Base-by-base conservation (phyloP, 768 basidiomycete genomes). In the Mycena crocata region DNA sequence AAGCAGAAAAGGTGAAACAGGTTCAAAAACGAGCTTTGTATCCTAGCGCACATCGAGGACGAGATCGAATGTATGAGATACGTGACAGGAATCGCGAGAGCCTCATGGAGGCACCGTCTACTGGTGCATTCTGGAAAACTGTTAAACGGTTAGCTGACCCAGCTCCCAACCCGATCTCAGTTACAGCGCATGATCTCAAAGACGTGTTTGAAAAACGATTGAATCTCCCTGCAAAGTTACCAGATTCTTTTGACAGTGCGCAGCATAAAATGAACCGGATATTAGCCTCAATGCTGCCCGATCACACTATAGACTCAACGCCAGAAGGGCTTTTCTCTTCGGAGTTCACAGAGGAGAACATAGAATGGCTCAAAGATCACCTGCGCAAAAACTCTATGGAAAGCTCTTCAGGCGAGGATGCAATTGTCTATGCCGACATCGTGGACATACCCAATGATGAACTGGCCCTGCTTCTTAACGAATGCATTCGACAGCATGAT, bases 381-480 rank as follows among this genome's bases (percentile, higher is more conserved):
- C 19, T 57, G 9, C 30, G 50, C 50, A 51, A 31, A 17, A 51
- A 68, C 44, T 34, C 44, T 14, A 7, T 34, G 9, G 40, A 28
- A 4, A 67, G 65, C 28, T 59, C 68, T 28, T 30, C 52, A 15
- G 59, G 69, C 13, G 59, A 56, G 13, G 69, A 70, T 58, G 40
- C 37, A 19, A 40, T 66, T n/a, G 23, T 52, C 9, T 70, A 70
- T 57, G 58, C 17, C 15, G 60, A 67, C 24, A 62, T 70, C 48
- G 30, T 35, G 19, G 46, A 32, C 5, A 67, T 70, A 26, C 44
- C 30, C 19, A 64, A 67, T 26, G 57, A 56, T 19, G 35, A n/a
- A 7, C 40, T 72, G 9, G 48, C 30, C 2, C 24, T 64, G 2
- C 46, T 67, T 15, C 59, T 45, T 46, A 72, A 69, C 32, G 50